phyloP scores from a whole-genome alignment of 345 rosid species.

The Viola odorata region DNA sequence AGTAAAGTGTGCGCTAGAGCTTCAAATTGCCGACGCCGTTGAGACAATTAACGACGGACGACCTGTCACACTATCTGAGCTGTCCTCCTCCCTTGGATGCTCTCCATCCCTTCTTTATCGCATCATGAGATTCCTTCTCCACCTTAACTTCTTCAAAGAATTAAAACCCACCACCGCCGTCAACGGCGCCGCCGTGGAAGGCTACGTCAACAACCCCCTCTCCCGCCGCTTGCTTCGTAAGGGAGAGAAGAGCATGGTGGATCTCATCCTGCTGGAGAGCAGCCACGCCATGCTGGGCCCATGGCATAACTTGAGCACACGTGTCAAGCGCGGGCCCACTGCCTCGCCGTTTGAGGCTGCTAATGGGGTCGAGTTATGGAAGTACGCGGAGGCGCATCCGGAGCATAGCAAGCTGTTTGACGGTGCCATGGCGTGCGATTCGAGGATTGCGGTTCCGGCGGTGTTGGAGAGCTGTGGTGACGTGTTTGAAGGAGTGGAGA shows the following conservation, averaged over 20 bases:
- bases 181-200: constrained; percentile 13
- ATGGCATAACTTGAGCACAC: constrained; percentile 47
- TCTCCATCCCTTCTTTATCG: constrained; percentile 43
- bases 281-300: constrained; percentile 51
- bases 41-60: constrained; percentile 36
- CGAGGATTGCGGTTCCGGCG: constrained; percentile 39
- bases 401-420: constrained; percentile 35
- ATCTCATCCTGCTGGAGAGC: constrained; percentile 36
- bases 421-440: constrained; percentile 58
- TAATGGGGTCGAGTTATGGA: constrained; percentile 51
- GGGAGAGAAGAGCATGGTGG: constrained; percentile 40
- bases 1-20: constrained; percentile 77
- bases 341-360: constrained; percentile 40
- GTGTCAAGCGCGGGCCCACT: constrained; percentile 16
- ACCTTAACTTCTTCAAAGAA: constrained; percentile 40
- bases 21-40: constrained; percentile 58
- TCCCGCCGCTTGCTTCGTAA: constrained; percentile 44
- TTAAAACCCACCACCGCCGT: constrained; percentile 15
- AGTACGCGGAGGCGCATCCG: constrained; percentile 33
- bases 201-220: constrained; percentile 49
- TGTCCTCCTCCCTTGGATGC: constrained; percentile 47
- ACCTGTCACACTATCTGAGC: constrained; percentile 46
- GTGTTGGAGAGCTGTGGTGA: constrained; percentile 34
- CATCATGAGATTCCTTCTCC: constrained; percentile 58
- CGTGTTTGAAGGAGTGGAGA: constrained; percentile 45